Conservation (phyloP, 495 filamentous ascomycete genomes). For the Cryomyces antarcticus region DNA sequence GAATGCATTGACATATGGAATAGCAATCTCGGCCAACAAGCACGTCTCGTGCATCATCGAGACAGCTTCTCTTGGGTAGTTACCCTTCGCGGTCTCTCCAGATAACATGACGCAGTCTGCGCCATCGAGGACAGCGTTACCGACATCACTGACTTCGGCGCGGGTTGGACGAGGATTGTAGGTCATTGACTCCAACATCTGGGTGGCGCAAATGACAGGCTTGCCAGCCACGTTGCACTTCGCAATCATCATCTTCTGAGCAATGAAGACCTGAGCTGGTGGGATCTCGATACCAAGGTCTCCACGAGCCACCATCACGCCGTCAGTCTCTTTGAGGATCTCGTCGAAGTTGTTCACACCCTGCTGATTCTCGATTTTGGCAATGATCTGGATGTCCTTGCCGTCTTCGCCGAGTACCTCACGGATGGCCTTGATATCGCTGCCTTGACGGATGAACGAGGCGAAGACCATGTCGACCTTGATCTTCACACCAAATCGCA, state of each 20-base stretch:
- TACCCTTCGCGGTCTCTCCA: conserved; percentile 95
- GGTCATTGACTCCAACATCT: conserved; percentile 98
- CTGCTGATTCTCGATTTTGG: conserved; percentile 99
- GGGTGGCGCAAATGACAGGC: conserved; percentile 84
- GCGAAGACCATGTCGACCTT: conserved; percentile 97
- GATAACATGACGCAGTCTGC: conserved; percentile 99
- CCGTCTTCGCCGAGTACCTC: conserved; percentile 82
- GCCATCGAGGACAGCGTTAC: conserved; percentile 92
- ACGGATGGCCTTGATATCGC: conserved; percentile 82
- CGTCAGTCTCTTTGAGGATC: conserved; percentile 88
- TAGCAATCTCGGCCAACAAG: conserved; percentile 83
- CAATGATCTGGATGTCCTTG: conserved; percentile 94
- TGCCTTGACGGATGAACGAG: conserved; percentile 85
- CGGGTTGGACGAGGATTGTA: conserved; percentile 96
- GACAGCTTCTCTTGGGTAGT: conserved; percentile 81
- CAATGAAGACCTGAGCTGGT: conserved; percentile 92
- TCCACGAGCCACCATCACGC: conserved; percentile 98
- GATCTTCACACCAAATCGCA: conserved; percentile 93
- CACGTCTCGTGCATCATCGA: conserved; percentile 97
- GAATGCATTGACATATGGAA: conserved; percentile 89
- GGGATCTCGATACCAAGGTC: conserved; percentile 98
- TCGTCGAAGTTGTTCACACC: conserved; percentile 98
- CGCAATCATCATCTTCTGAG: conserved; percentile 99
- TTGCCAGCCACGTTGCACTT: conserved; percentile 99
- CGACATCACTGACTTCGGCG: conserved; percentile 94